These are phyloP conservation scores for Bauhinia variegata DNA, from an alignment of 306 rosid species.

Conservation along the genomic window DNA sequence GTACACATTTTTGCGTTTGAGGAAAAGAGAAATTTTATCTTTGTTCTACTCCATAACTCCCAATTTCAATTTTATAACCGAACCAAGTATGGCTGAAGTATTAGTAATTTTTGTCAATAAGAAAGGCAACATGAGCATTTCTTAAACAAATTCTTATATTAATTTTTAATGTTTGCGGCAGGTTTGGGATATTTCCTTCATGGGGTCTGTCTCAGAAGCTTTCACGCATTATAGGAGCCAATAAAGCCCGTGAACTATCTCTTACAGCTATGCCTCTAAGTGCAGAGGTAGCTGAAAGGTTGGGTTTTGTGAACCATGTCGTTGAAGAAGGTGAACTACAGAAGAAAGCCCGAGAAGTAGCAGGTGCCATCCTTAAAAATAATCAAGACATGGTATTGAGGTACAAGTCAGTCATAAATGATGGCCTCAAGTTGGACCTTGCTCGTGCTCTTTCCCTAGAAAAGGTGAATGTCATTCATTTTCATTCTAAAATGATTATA, in stretches of 20 bases:
- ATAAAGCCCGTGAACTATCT: constrained; percentile 88
- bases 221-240: constrained; percentile 68
- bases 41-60: neutral
- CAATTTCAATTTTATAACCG: neutral
- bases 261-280: constrained; percentile 79
- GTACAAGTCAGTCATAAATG: constrained; percentile 83
- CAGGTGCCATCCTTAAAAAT: constrained; percentile 63
- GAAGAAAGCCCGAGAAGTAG: constrained; percentile 77
- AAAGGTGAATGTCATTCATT: constrained; percentile 50
- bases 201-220: constrained; percentile 99
- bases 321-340: constrained; percentile 74
- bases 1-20: neutral
- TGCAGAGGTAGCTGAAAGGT: constrained; percentile 74
- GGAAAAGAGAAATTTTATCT: no score
- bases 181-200: constrained; percentile 96
- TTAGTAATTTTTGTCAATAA: neutral
- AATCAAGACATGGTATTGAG: constrained; percentile 78
- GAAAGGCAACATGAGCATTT: neutral
- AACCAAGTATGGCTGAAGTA: no score
- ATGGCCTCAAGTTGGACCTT: constrained; percentile 79
- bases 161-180: constrained; percentile 25
- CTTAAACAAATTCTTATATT: neutral
- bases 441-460: constrained; percentile 75
- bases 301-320: constrained; percentile 85
- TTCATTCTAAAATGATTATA: neutral